phyloP scores from a whole-genome alignment of 2,329 filamentous ascomycete genomes.

The Colletotrichum endophyticum region DNA sequence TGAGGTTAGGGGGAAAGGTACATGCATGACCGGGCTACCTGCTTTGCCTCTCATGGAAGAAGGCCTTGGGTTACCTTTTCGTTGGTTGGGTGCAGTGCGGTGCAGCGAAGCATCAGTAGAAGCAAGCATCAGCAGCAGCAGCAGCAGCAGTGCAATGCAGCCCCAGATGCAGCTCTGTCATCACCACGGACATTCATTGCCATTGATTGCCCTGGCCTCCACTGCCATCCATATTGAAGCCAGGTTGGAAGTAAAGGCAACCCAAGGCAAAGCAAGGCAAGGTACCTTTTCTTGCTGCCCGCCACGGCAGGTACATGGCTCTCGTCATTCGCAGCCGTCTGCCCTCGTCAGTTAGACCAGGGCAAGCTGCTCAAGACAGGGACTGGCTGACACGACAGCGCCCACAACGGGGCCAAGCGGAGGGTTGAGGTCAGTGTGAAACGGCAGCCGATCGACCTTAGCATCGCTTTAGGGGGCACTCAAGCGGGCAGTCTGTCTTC shows the following conservation, averaged over 20 bases:
- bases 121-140: background rate
- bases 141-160: background rate
- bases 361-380: background rate
- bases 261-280: background rate
- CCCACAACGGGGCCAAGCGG: conserved; percentile 16
- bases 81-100: background rate
- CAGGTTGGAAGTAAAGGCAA: background rate
- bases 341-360: background rate
- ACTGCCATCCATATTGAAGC: background rate
- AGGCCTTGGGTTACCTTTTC: background rate
- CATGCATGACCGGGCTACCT: background rate
- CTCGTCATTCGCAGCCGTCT: background rate
- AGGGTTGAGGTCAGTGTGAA: conserved; percentile 18
- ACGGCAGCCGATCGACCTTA: conserved; percentile 18
- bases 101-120: background rate
- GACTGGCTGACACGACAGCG: conserved; percentile 16
- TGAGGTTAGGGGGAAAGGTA: background rate
- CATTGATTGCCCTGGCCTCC: background rate
- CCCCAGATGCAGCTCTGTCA: background rate
- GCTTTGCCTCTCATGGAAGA: background rate
- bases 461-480: background rate
- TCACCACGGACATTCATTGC: background rate
- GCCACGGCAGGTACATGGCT: background rate
- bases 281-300: background rate
- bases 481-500: background rate